Percentiles rank a stretch among this genome's conserved stretches.
These are phyloP conservation scores for Magnolia sinica DNA, from an alignment of 164 flowering plant species.

Conservation along the genomic window DNA sequence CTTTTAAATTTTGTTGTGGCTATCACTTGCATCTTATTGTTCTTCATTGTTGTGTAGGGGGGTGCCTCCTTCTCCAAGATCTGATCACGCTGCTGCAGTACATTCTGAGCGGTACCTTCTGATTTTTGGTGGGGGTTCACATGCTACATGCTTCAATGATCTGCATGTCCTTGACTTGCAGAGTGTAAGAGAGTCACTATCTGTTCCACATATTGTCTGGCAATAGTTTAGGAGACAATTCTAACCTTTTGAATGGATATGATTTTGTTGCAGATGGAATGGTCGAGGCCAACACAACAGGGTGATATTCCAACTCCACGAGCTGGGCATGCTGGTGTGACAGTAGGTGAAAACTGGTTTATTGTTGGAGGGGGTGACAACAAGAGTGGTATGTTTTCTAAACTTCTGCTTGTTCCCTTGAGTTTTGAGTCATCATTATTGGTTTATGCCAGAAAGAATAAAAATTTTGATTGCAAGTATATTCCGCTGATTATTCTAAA, in stretches of 20 bases:
- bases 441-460: no score
- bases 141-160: slow-evolving; percentile 97
- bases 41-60: slow-evolving; percentile 53
- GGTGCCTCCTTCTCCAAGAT: slow-evolving; percentile 93
- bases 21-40: slow-evolving; percentile 2
- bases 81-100: slow-evolving; percentile 98
- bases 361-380: slow-evolving; percentile 98
- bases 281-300: slow-evolving; percentile 91
- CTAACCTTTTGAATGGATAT: neutral
- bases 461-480: no score
- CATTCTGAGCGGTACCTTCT: slow-evolving; percentile 97
- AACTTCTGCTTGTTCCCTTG: no score
- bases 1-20: neutral
- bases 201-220: neutral
- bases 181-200: slow-evolving; percentile 47
- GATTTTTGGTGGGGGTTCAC: slow-evolving; percentile 99
- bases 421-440: no score
- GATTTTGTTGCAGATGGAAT: slow-evolving; percentile 76
- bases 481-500: no score
- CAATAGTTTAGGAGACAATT: neutral
- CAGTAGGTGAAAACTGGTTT: slow-evolving; percentile 98
- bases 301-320: slow-evolving; percentile 90
- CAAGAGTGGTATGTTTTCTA: slow-evolving; percentile 61
- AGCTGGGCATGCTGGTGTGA: slow-evolving; percentile 97
- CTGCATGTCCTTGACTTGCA: slow-evolving; percentile 96